Evolutionary conservation across 495 filamentous ascomycete species (phyloP).

Genomic region (Talaromyces ruber): DNA sequence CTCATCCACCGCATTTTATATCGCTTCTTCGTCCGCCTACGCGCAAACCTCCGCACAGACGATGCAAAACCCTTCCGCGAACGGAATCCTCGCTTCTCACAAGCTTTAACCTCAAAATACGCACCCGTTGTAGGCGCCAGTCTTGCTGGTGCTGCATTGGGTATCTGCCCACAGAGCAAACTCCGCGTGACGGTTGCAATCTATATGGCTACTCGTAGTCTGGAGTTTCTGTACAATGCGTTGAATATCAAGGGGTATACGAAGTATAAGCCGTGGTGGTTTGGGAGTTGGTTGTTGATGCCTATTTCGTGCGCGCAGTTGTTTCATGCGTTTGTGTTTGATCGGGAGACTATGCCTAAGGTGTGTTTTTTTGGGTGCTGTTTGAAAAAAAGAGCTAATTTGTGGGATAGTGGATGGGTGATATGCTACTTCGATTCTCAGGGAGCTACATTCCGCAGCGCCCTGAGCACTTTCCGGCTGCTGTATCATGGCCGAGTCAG

Average conservation of each 20-base stretch:
- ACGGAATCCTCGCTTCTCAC: conserved; percentile 69
- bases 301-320: conserved; percentile 87
- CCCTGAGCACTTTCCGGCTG: conserved; percentile 58
- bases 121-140: conserved; percentile 85
- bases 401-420: conserved; percentile 50
- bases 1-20: conserved; percentile 82
- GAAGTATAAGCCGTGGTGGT: conserved; percentile 74
- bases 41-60: conserved; percentile 65
- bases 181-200: conserved; percentile 72
- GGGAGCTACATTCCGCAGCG: conserved; percentile 68
- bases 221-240: conserved; percentile 82
- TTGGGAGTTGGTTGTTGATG: conserved; percentile 94
- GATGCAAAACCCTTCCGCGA: conserved; percentile 67
- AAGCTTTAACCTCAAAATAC: conserved; percentile 67
- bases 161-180: conserved; percentile 69
- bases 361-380: conserved; percentile 17
- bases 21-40: conserved; percentile 78
- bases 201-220: conserved; percentile 64
- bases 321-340: conserved; percentile 86
- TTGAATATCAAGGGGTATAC: conserved; percentile 75
- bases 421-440: conserved; percentile 65
- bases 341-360: conserved; percentile 76
- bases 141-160: conserved; percentile 72
- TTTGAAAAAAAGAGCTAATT: neutral
- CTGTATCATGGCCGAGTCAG: conserved; percentile 64